Conservation (phyloP, 805 yeast genomes). For the Debaryomyces maramus region DNA sequence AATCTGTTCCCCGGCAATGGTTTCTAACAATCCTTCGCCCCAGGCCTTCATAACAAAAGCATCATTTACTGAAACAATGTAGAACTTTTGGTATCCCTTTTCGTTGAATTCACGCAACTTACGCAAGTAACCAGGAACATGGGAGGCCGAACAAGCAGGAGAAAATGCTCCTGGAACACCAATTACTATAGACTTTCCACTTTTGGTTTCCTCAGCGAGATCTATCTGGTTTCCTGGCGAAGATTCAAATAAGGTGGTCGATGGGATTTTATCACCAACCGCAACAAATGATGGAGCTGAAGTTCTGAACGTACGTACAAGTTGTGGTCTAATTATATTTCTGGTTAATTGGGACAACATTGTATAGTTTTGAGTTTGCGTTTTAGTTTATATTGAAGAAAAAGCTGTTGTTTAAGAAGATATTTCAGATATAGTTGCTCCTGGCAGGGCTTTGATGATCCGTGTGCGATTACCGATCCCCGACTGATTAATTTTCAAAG, state of each 20-base stretch:
- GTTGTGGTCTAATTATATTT: slow-evolving; percentile 3
- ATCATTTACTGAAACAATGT: slow-evolving; percentile 80
- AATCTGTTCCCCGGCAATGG: slow-evolving; percentile 31
- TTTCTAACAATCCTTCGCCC: slow-evolving; percentile 45
- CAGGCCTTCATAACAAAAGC: slow-evolving; percentile 84
- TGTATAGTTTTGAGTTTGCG: too few relatives aligned
- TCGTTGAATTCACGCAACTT: slow-evolving; percentile 51
- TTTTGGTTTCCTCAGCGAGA: slow-evolving; percentile 47
- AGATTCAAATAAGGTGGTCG: slow-evolving; percentile 53
- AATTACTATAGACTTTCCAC: slow-evolving; percentile 35
- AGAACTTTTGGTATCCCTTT: slow-evolving; percentile 65
- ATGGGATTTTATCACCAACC: slow-evolving; percentile 66
- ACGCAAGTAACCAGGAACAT: slow-evolving; percentile 71
- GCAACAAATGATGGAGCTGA: slow-evolving; percentile 32
- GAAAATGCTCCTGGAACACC: slow-evolving; percentile 69
- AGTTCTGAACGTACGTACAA: slow-evolving; percentile 19
- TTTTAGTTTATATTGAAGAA: too few relatives aligned
- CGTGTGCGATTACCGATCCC: not conserved
- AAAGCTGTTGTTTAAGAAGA: too few relatives aligned
- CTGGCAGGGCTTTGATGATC: not conserved
- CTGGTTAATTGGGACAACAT: not conserved
- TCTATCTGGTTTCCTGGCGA: slow-evolving; percentile 65
- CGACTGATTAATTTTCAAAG: not conserved
- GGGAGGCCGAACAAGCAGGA: slow-evolving; percentile 72
- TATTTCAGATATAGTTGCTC: not conserved